Percentiles rank a stretch among this genome's conserved stretches.
Conservation (phyloP, 2,329 filamentous ascomycete species). For the Fusarium veterinarium region DNA sequence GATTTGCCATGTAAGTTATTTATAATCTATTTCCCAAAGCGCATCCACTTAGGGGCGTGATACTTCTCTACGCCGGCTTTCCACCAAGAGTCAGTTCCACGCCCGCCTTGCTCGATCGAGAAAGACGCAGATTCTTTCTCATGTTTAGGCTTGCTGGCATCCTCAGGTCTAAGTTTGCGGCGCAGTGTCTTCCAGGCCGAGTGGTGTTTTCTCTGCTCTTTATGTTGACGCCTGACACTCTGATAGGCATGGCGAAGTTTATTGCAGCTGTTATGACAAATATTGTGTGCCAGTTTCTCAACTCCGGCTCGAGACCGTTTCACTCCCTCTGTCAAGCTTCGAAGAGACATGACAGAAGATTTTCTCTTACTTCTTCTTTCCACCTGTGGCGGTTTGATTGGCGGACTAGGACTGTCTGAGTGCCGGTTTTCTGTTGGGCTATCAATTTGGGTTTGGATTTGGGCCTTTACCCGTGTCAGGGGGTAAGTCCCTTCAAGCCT, state of each 20-base stretch:
- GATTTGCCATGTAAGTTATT: background rate
- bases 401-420: slow-evolving; percentile 29
- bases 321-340: slow-evolving; percentile 34
- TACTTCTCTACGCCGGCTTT: slow-evolving; percentile 50
- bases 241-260: slow-evolving; percentile 43
- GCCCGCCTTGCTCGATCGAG: slow-evolving; percentile 38
- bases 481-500: background rate
- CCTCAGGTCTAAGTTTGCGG: slow-evolving; percentile 39
- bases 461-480: slow-evolving; percentile 12
- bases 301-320: slow-evolving; percentile 35
- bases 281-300: slow-evolving; percentile 45
- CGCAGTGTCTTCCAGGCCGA: slow-evolving; percentile 46
- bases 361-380: slow-evolving; percentile 32
- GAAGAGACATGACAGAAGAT: slow-evolving; percentile 31
- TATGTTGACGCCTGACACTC: slow-evolving; percentile 44
- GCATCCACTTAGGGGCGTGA: slow-evolving; percentile 49
- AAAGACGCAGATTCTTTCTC: slow-evolving; percentile 42
- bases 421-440: slow-evolving; percentile 33
- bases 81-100: slow-evolving; percentile 51
- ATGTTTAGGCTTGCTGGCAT: slow-evolving; percentile 41
- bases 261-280: slow-evolving; percentile 43
- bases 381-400: slow-evolving; percentile 5
- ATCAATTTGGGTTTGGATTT: slow-evolving; percentile 42
- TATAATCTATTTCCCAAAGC: slow-evolving; percentile 36
- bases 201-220: slow-evolving; percentile 43